These are phyloP conservation scores for Pleurotus cornucopiae DNA, from an alignment of 768 basidiomycete genomes.

Conservation along the genomic window DNA sequence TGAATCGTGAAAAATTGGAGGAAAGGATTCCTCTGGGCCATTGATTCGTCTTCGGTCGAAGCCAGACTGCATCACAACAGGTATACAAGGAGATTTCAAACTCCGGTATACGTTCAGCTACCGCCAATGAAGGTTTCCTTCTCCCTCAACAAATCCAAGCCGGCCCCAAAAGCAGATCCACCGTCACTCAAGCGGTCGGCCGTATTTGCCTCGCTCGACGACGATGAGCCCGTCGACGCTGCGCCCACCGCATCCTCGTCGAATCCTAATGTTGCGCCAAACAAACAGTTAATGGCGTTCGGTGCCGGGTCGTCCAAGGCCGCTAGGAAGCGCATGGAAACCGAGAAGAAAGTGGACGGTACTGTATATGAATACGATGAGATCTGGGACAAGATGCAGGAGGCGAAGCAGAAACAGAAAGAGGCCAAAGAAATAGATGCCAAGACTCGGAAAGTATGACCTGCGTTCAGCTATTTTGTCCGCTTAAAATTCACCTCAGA, in stretches of 20 bases:
- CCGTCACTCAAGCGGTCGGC: conserved; percentile 53
- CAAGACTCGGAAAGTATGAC: conserved; percentile 71
- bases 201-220: conserved; percentile 59
- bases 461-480: not conserved
- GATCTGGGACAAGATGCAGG: conserved; percentile 94
- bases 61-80: conserved; percentile 44
- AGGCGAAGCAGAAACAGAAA: conserved; percentile 72
- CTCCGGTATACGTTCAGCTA: conserved; percentile 26
- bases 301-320: conserved; percentile 58
- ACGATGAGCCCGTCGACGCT: conserved; percentile 54
- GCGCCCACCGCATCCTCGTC: conserved; percentile 35
- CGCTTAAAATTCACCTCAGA: conserved; percentile 7
- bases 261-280: conserved; percentile 36
- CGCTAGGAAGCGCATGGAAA: conserved; percentile 71
- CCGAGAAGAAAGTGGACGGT: conserved; percentile 73
- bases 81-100: conserved; percentile 21
- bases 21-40: conserved; percentile 81
- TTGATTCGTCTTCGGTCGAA: conserved; percentile 88
- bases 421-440: conserved; percentile 72
- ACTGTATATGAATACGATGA: conserved; percentile 95
- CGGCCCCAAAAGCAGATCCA: conserved; percentile 29
- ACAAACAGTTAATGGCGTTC: conserved; percentile 55
- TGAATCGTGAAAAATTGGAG: conserved; percentile 54
- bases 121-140: conserved; percentile 83
- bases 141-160: conserved; percentile 67